Base-by-base conservation (phyloP, 2,329 filamentous ascomycete genomes). In the Curvularia spicifera region DNA sequence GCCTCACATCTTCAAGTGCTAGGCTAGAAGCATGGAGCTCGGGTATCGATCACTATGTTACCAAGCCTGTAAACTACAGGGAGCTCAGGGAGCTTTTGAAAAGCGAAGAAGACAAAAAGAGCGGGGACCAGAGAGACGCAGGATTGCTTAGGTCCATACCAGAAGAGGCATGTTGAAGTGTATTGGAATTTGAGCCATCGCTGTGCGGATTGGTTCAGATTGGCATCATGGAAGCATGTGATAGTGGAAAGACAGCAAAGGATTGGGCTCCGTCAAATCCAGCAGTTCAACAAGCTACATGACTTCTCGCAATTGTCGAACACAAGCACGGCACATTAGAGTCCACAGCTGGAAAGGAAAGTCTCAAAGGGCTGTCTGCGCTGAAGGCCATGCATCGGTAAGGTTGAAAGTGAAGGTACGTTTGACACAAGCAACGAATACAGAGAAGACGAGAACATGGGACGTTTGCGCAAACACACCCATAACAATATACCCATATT, bases 21-120 rank as follows among this genome's bases (percentile, higher is more conserved):
- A 68, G 67, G 44, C 40, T 70, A 3, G 71, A 74, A 35, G 73
- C 73, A 7, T 66, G 69, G 57, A 67, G 54, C 33, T 68, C 66
- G 4, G 73, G 73, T 0, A 68, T 72, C 13, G 68, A 76, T 29
- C 55, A 70, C 20, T 76, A 74, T 51, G 61, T 76, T 56, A 73
- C 70, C 1, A 76, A 76, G 52, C 73, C 73, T 1, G 56, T 75
- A 12, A 66, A 70, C 9, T 70, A 75, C 59, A 66, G 63, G 29
- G 59, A 66, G 29, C 56, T 76, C 15, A 59, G 50, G 26, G 63
- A 56, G 22, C 55, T 67, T n/a, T 51, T 71, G 18, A 57, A 35
- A n/a, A 63, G 51, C 4, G 56, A 60, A 40, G 58, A 66, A 39
- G 33, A 5, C n/a, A 40, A 12, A 12, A 60, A 48, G 4, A 15